These are phyloP conservation scores for Draba incana DNA, from an alignment of 345 rosid species.

Conservation along the genomic window DNA sequence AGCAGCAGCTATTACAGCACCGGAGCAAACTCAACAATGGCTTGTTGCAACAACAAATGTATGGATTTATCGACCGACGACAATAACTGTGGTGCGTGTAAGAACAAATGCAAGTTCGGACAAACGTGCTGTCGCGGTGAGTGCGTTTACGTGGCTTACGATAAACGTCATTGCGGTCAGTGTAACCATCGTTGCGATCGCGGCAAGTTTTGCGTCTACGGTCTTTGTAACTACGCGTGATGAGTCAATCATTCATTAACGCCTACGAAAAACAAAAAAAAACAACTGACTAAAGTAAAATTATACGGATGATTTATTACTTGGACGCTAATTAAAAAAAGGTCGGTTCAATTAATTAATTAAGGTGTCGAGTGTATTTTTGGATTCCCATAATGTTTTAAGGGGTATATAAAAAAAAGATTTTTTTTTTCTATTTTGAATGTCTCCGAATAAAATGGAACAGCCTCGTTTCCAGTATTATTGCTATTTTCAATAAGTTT, in stretches of 20 bases:
- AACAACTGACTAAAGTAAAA: constrained; percentile 1
- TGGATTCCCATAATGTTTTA: constrained; percentile 46
- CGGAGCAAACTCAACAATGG: constrained; percentile 39
- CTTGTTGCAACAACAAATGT: constrained; percentile 89
- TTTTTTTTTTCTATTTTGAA: constrained; percentile 19
- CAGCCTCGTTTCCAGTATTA: constrained; percentile 30
- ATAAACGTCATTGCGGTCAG: constrained; percentile 75
- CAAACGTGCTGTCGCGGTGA: constrained; percentile 68
- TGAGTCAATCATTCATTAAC: constrained; percentile 27
- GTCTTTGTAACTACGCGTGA: constrained; percentile 76
- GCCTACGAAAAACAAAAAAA: background rate
- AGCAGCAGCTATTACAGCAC: constrained; percentile 31
- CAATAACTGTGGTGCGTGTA: constrained; percentile 78
- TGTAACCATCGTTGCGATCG: constrained; percentile 62
- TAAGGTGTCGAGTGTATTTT: constrained; percentile 40
- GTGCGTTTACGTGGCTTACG: constrained; percentile 58
- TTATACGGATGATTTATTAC: constrained; percentile 39
- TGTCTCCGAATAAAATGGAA: constrained; percentile 34
- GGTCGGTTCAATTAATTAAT: constrained; percentile 35
- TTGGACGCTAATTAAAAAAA: constrained; percentile 29
- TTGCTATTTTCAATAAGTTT: constrained; percentile 24
- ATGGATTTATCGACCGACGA: constrained; percentile 50
- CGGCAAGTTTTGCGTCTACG: constrained; percentile 59
- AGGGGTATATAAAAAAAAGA: constrained; percentile 43
- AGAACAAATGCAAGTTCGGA: constrained; percentile 64